Conservation (phyloP, 805 yeast genomes). For the Candida nitratophila region DNA sequence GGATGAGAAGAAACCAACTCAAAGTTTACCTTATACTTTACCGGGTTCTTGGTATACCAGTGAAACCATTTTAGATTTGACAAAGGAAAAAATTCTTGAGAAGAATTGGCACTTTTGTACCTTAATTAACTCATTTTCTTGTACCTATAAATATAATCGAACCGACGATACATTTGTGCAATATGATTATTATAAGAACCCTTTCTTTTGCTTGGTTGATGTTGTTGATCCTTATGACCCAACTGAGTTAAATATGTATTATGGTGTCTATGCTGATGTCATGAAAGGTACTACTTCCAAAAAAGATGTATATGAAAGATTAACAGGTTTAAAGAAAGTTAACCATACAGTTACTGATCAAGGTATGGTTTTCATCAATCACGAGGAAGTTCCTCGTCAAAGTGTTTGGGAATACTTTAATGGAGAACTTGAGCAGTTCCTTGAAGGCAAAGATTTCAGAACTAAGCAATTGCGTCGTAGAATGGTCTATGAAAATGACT, state of each 20-base stretch:
- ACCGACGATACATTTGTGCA: slow-evolving; percentile 16
- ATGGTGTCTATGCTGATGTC: slow-evolving; percentile 18
- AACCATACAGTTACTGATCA: slow-evolving; percentile 15
- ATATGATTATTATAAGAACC: slow-evolving; percentile 17
- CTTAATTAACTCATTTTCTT: slow-evolving; percentile 13
- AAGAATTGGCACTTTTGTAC: slow-evolving; percentile 23
- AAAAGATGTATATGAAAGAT: slow-evolving; percentile 7
- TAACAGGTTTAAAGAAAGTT: slow-evolving; percentile 13
- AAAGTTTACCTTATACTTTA: slow-evolving; percentile 11
- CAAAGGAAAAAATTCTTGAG: slow-evolving; percentile 16
- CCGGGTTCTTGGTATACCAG: slow-evolving; percentile 23
- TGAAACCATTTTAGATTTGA: slow-evolving; percentile 15
- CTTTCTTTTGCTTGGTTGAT: slow-evolving; percentile 20
- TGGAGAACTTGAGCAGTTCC: slow-evolving; percentile 13
- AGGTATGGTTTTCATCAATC: slow-evolving; percentile 21
- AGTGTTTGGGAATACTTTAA: slow-evolving; percentile 14
- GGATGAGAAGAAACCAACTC: not conserved
- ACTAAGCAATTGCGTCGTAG: slow-evolving; percentile 13
- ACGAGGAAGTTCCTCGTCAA: slow-evolving; percentile 13
- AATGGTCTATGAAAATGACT: slow-evolving; percentile 18
- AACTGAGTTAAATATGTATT: slow-evolving; percentile 12
- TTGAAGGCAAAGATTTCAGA: slow-evolving; percentile 14
- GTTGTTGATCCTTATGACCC: slow-evolving; percentile 16
- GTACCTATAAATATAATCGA: slow-evolving; percentile 10
- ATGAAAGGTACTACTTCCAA: slow-evolving; percentile 6